Base-by-base conservation (phyloP, 306 rosid species). In the Casuarina equisetifolia region DNA sequence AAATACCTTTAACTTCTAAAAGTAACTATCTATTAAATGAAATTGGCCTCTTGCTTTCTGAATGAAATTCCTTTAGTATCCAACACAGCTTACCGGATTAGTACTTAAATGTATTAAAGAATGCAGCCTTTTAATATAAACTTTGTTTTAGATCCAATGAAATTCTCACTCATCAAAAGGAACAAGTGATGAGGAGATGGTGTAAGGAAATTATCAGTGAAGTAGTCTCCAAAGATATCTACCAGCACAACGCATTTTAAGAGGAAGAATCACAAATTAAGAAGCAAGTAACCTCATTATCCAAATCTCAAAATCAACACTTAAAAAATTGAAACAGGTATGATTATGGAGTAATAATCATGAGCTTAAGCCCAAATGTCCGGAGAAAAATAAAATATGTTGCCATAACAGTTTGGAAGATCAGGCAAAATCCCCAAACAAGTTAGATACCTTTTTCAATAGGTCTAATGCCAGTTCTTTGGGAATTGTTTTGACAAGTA, bases 401-500 rank as follows among this genome's bases (percentile, higher is more conserved):
- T 25, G 32, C 32, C 32, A 25, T 25, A 25, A 25, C 32, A 25
- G 32, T 25, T 25, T 25, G 32, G 49, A 67, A 67, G 49, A 42
- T 42, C 50, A 67, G 42, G 25, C 69, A 67, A 67, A 67, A 42
- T 67, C 50, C 9, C 52, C 45, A 73, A n/a, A 72, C 46, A 62
- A 69, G 67, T 49, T 40, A 45, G 53, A 68, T 87, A 91, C 99
- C 97, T 91, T 92, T 76, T 95, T 96, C 82, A 89, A 63, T 50
- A 95, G 79, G 58, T 82, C 82, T 72, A 82, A 80, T 12, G 99
- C 92, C 84, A 95, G 87, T 81, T 92, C 91, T 64, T 87, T 94
- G 85, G 92, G 78, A 87, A 92, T 90, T 80, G 82, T 91, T 89
- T 88, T 92, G 89, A 92, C 97, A 77, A 92, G 92, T 52, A 92